Base-by-base conservation (phyloP, 1,284 basidiomycete species). In the Grifola frondosa region DNA sequence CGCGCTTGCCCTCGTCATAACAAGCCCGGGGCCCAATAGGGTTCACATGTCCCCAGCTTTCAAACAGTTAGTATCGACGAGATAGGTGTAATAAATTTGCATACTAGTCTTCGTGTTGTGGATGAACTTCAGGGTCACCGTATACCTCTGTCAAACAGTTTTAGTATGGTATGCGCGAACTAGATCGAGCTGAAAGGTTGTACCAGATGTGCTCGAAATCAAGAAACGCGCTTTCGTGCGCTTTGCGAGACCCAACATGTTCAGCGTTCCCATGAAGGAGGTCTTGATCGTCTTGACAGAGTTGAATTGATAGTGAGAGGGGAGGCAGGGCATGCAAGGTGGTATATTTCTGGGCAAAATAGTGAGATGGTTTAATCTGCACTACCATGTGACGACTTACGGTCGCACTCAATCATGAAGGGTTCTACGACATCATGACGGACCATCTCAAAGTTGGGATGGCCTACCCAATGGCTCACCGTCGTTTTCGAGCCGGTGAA, bases 181-280 rank as follows among this genome's bases (percentile, higher is more conserved):
- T 37, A 44, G 56, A 43, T 32, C 42, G 35, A 30, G 39, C 28
- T 12, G 35, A 37, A 48, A 16, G 46, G 34, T 29, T 73, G 47
- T 58, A 88, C 90, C 89, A 35, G 90, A 93, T 20, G 95, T 98
- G 50, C 91, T 94, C 48, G 87, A 86, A 56, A 98, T 94, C 53
- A 99, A 74, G 79, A 99, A 98, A 40, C 95, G 83, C 9, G 96
- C 96, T 68, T 97, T 97, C 41, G 88, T 93, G 48, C 94, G 89
- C 70, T 97, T 98, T 11, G 96, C 96, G n/a, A 99, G 79, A 47
- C 92, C 96, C 37, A 99, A 86, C 91, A 97, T 96, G 72, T 99
- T 98, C 53, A 96, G 73, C 6, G 94, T 95, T 36, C 96, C 96
- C 78, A 95, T 81, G 70, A 99, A 99, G 21, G 93, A 96, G 1